Conservation (phyloP, 225 moss, liverwort and hornwort species). For the Bryoerythrophyllum caledonicum region DNA sequence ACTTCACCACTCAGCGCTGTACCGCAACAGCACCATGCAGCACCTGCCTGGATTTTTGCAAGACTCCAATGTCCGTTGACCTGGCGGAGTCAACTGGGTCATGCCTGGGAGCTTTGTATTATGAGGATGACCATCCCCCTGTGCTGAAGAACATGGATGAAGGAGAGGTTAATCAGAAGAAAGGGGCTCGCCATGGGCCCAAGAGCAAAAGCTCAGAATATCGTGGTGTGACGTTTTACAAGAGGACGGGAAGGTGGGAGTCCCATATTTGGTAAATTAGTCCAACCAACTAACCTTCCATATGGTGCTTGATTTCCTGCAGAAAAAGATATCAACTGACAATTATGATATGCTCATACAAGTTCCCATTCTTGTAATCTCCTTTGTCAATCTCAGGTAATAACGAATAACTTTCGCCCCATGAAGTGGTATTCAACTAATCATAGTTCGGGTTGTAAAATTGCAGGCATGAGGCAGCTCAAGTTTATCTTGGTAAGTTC, state of each 20-base stretch:
- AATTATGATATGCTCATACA: background rate
- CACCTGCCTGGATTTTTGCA: constrained; percentile 6
- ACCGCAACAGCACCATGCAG: background rate
- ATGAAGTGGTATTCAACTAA: background rate
- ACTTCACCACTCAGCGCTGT: constrained; percentile 1
- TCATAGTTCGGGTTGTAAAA: background rate
- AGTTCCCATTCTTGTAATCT: background rate
- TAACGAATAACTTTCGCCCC: too few species aligned
- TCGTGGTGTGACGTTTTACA: constrained; percentile 43
- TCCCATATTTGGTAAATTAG: constrained; percentile 55
- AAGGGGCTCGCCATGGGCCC: constrained; percentile 27
- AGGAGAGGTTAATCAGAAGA: background rate
- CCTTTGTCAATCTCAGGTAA: too few species aligned
- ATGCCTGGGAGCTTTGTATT: background rate
- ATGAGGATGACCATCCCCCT: background rate
- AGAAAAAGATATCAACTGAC: background rate
- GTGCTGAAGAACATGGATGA: background rate
- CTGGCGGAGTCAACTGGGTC: background rate
- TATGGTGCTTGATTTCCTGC: background rate
- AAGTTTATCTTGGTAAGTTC: constrained; percentile 36
- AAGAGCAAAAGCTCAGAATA: constrained; percentile 35
- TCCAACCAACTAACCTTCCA: background rate
- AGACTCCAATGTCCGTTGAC: background rate
- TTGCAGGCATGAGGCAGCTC: constrained; percentile 29
- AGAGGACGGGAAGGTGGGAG: constrained; percentile 54